Conservation (phyloP, 2,329 filamentous ascomycete genomes). For the Trichoderma sp. region DNA sequence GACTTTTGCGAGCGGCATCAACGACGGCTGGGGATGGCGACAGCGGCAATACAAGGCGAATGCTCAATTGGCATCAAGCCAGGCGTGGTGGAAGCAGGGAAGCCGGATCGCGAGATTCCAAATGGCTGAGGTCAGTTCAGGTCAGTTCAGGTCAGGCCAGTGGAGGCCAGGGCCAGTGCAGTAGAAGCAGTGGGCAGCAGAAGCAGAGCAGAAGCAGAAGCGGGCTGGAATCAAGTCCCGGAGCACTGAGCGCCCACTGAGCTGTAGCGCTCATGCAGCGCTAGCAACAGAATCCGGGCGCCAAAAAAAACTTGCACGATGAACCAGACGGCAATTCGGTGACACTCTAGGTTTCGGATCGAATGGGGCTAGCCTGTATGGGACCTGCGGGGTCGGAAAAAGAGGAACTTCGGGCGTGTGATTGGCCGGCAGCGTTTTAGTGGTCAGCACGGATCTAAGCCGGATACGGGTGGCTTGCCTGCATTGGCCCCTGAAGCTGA, state of each 20-base stretch:
- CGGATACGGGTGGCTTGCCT: background rate
- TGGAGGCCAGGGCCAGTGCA: background rate
- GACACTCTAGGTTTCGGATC: conserved; percentile 15
- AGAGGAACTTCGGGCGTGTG: background rate
- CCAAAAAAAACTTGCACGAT: conserved; percentile 12
- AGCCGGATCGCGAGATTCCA: conserved; percentile 12
- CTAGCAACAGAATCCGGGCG: conserved; percentile 9
- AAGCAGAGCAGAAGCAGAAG: background rate
- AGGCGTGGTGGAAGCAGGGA: background rate
- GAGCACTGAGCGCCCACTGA: background rate
- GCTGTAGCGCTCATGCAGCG: conserved; percentile 10
- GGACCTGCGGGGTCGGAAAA: conserved; percentile 2
- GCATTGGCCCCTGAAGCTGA: background rate
- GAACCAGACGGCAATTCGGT: conserved; percentile 8
- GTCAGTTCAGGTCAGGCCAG: background rate
- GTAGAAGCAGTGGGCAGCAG: too few species aligned
- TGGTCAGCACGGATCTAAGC: conserved; percentile 9
- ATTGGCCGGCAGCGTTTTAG: background rate
- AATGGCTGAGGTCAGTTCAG: background rate
- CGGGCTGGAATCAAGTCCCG: background rate
- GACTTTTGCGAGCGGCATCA: background rate
- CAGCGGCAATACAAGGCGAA: background rate
- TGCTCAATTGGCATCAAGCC: background rate
- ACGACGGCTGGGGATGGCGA: background rate
- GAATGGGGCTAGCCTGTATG: background rate